Conservation (phyloP, 1,284 basidiomycete species). For the Ganoderma multipileum region DNA sequence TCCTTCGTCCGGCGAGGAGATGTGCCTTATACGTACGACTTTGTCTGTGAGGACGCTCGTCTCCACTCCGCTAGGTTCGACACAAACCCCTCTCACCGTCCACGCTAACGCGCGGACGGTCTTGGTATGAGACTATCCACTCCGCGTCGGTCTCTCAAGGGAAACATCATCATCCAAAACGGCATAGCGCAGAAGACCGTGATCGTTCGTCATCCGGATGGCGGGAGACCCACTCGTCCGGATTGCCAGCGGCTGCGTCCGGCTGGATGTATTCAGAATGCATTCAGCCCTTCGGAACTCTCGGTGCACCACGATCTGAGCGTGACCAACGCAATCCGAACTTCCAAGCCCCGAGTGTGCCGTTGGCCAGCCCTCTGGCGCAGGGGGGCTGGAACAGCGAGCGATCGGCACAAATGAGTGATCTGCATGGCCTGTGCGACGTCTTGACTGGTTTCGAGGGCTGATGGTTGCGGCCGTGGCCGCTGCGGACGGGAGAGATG, state of each 20-base stretch:
- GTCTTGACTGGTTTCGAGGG: background rate
- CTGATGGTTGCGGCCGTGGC: constrained; percentile 4
- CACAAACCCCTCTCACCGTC: too few species aligned
- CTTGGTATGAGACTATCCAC: too few species aligned
- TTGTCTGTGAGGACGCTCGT: background rate
- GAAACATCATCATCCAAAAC: constrained; percentile 10
- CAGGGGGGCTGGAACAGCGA: background rate
- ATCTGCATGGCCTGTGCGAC: constrained; percentile 6
- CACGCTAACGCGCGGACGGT: too few species aligned
- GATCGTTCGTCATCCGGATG: constrained; percentile 11
- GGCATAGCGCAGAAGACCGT: constrained; percentile 12
- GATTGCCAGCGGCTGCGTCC: background rate
- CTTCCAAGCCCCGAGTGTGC: background rate
- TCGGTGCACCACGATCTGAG: background rate
- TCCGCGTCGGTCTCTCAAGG: background rate
- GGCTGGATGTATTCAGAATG: background rate
- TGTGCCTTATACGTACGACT: background rate
- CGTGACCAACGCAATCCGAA: background rate
- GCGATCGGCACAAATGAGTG: background rate
- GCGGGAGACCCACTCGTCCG: background rate
- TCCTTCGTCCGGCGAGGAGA: background rate
- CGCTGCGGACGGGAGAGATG: constrained; percentile 10
- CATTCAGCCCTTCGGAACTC: background rate
- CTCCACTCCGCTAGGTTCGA: background rate
- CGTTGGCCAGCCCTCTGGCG: background rate